Conservation (phyloP, 441 rosid genomes). For the Flueggea neowawraea region DNA sequence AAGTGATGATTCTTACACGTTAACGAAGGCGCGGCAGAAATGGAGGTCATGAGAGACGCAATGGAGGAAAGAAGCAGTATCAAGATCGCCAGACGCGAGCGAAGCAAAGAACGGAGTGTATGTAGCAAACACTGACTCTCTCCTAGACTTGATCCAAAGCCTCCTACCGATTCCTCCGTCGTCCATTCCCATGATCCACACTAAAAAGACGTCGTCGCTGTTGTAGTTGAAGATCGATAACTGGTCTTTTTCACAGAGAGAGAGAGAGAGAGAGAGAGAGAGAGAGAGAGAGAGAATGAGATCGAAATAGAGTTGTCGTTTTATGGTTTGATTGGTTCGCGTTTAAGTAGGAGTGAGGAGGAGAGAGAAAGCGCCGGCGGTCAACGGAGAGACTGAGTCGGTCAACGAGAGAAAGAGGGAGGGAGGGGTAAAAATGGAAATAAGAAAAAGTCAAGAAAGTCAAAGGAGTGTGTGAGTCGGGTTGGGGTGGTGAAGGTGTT, state of each 20-base stretch:
- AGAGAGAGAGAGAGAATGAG: not conserved
- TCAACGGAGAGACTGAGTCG: constrained; percentile 9
- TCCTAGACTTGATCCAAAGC: constrained; percentile 34
- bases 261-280: not conserved
- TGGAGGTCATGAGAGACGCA: constrained; percentile 32
- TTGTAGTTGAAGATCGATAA: too few species aligned
- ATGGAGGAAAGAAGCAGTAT: constrained; percentile 16
- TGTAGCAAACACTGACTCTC: constrained; percentile 20
- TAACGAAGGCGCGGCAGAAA: constrained; percentile 33
- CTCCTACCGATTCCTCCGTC: constrained; percentile 32
- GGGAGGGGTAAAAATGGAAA: too few species aligned
- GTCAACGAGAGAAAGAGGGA: too few species aligned
- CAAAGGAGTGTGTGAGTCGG: too few species aligned
- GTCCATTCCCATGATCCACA: constrained; percentile 10
- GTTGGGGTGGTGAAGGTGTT: too few species aligned
- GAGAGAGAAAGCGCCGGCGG: constrained; percentile 14
- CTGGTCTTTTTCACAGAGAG: not conserved
- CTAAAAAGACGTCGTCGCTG: too few species aligned
- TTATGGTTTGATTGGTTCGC: not conserved
- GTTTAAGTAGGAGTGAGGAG: not conserved
- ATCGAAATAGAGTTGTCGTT: too few species aligned
- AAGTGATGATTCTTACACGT: constrained; percentile 25
- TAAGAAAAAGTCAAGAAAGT: too few species aligned
- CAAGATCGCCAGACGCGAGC: constrained; percentile 36
- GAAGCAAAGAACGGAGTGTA: constrained; percentile 42